Base-by-base conservation (phyloP, 1,284 basidiomycete genomes). In the Ustilago curta region DNA sequence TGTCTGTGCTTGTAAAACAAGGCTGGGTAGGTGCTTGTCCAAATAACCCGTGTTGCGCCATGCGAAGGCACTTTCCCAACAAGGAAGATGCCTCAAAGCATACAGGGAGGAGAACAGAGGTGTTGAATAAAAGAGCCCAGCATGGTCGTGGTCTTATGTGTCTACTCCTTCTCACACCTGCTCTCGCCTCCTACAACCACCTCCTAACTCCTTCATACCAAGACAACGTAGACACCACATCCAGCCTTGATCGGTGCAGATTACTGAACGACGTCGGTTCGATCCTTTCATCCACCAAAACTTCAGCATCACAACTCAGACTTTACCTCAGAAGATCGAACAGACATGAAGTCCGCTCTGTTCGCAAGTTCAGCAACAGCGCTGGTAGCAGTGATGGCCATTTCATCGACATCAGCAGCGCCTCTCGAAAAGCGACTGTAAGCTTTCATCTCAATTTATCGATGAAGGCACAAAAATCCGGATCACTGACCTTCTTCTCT, bases 341-440 rank as follows among this genome's bases (percentile, higher is more conserved):
- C 21, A 44, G 51, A 2, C 1, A 70, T 70, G 67, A 70, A 60
- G 53, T 19, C 45, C 18, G 14, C 61, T 8, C 6, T 59, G 21
- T 9, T 70, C 7, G 58, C 61, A 56, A 43, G 58, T 49, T 60
- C 68, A 23, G 48, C 32, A 29, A 70, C 58, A 25, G 61, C 54
- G 12, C 29, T 70, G 57, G 68, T 70, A 48, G 68, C 68, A 27
- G 32, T 56, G 23, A n/a, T 70, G 52, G 68, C 68, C 21, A 50
- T 60, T 31, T 60, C 68, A 4, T 49, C 57, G 6, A 70, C 68
- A 9, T 60, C 32, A 14, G 70, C 70, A 5, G 57, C 55, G 9
- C 70, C 70, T 29, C 32, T 73, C 8, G 57, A 73, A 18, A 73
- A 73, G 50, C 70, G 70, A 60, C 53, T 73, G 64, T 70, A 61